Evolutionary conservation across 805 yeast species (phyloP), one percentile per base, ranked within the genome.

Genomic region (Yamadazyma phyllophila): DNA sequence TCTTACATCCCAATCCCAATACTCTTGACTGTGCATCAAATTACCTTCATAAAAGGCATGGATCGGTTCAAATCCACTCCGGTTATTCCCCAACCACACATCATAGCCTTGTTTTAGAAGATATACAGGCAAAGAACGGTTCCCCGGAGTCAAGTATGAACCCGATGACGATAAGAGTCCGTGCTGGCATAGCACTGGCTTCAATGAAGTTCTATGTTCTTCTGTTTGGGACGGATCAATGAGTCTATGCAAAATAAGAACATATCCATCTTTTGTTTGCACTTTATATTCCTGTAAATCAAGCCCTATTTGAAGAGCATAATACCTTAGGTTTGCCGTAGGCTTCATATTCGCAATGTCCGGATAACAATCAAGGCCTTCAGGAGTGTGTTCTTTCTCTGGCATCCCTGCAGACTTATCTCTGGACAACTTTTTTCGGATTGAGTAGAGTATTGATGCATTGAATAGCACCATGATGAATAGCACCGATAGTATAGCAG

Each of bases 1-100:
- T n/a, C 74, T 65, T 41, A 94, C 76, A 58, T 88, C 92, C 99
- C 99, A 92, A 53, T 86, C 82, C 99, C 99, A 92, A 81, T 85
- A 86, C 41, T 70, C 57, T 31, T 71, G 67, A 50, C 70, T 74
- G 46, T 63, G 63, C 48, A 71, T 63, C 40, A 71, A 60, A 39
- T 68, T 66, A 1, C 74, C 73, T 24, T 52, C 48, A 26, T 48
- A 53, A 11, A 40, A 43, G 6, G 60, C 50, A 67, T 91, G 96
- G 42, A 74, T 67, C 0, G 96, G 87, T 33, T 77, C 71, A 59
- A 91, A 86, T 5, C 96, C 96, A 53, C 96, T 85, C 50, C 99
- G 67, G 59, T 90, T 91, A 58, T 90, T 88, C 1, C 96, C 97
- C 44, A 90, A 61, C 97, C 97, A 90, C 7, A 90, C 89, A 54